Base-by-base conservation (phyloP, 129 eudicot genomes). In the Escallonia herrerae region DNA sequence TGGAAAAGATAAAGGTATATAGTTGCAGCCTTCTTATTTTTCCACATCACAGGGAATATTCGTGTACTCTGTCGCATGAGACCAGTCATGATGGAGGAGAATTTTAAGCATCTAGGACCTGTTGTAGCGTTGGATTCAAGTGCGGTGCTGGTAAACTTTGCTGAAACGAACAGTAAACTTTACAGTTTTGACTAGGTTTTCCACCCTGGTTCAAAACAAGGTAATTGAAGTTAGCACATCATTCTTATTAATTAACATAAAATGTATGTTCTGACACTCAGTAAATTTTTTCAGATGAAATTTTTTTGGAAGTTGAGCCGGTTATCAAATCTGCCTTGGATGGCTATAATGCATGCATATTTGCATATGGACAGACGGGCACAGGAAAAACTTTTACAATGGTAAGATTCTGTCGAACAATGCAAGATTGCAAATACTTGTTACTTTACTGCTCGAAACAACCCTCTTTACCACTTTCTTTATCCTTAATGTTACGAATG, bases 1-100 rank as follows among this genome's bases (percentile, higher is more conserved):
- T 22, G 33, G 33, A 22, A 22, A 22, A 22, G 33, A 22, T 22
- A 22, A 22, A 22, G 33, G 33, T 22, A 22, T 22, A 22, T 22
- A 22, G 33, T 22, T 22, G 33, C 33, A 22, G 33, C 33, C 33
- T 22, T 22, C 33, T 22, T 22, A 0, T 0, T 22, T 22, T 22
- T 22, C 33, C 33, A 22, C 51, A 62, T 62, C 43, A 8, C 66
- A 62, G 66, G 66, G 51, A 62, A 62, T 33, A 62, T 62, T 41
- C 66, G 66, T 40, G 66, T 62, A 4, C 42, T 62, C 43, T 62
- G 66, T 62, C 66, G 66, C 43, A 51, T 62, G n/a, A 62, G 66
- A 62, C 66, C 66, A 12, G 3, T 41, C 37, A 43, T 6, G 1
- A 51, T 11, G n/a, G 56, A n/a, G 11, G 66, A 62, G 50, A 62